Base-by-base conservation (phyloP, 768 basidiomycete genomes). In the Rhizopogon rudus region DNA sequence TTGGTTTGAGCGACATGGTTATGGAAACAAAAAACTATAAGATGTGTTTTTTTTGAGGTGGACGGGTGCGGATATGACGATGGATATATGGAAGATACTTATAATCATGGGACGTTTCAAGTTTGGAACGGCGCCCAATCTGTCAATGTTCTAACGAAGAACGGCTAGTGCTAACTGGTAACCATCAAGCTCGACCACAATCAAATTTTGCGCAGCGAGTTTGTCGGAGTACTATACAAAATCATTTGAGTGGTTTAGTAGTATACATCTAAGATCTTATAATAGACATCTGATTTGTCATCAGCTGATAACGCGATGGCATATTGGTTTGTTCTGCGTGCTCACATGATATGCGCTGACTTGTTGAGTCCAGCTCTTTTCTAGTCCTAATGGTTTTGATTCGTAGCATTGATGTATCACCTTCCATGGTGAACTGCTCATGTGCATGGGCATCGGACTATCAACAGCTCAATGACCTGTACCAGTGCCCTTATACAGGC, bases 401-500 rank as follows among this genome's bases (percentile, higher is more conserved):
- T 60, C 79, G 80, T 59, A 77, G 72, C 54, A 74, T 90, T 57
- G 63, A 73, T 48, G 71, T 91, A 51, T 62, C 75, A 8, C 88
- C 90, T 9, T 77, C 88, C 8, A 71, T 93, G 42, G 73, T 93
- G 60, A 93, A 93, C 66, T 79, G 87, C 1, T 84, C 92, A 16
- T 91, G 86, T 60, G 83, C 85, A 9, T 93, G 90, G 90, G 88
- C 91, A 1, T 88, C 88, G 4, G 80, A 85, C 62, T 70, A 77
- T 33, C 63, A 74, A 12, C 86, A 93, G 56, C 78, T 93, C 16
- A 70, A 74, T 22, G 81, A 75, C 31, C 74, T 95, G 44, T 91
- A 87, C 68, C 74, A 80, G 45, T 87, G 77, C 5, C 77, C 80
- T 0, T 74, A 79, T 61, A 93, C 88, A 0, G 87, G 89, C 13